These are phyloP conservation scores for Drechslerella dactyloides DNA, from an alignment of 2,329 filamentous ascomycete genomes.

Conservation along the genomic window DNA sequence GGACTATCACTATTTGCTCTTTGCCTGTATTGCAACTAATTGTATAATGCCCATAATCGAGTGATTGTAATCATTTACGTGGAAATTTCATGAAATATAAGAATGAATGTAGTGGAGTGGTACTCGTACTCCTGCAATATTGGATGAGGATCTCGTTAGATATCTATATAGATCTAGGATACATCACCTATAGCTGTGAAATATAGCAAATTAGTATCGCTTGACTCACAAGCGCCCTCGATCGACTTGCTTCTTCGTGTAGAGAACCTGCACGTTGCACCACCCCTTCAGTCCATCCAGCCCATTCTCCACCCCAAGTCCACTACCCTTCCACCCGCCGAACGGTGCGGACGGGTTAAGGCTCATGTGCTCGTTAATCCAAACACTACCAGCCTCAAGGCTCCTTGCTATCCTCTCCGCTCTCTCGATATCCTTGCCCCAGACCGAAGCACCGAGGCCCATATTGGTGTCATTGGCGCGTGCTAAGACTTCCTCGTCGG, in stretches of 20 bases:
- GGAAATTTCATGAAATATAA: no score
- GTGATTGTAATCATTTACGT: no score
- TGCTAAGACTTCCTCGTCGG: constrained; percentile 61
- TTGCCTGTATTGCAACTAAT: no score
- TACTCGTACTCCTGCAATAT: no score
- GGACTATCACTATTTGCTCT: no score
- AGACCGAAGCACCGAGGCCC: constrained; percentile 65
- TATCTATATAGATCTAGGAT: no score
- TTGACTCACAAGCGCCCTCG: no score
- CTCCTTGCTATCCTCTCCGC: constrained; percentile 61
- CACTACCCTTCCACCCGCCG: constrained; percentile 57
- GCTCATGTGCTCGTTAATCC: constrained; percentile 64
- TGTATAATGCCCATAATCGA: no score
- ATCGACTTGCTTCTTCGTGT: constrained; percentile 25
- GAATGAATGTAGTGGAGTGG: no score
- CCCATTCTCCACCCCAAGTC: constrained; percentile 56
- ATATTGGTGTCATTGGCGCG: constrained; percentile 62
- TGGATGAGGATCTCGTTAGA: no score
- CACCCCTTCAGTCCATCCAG: constrained; percentile 55
- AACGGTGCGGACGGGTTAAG: constrained; percentile 60
- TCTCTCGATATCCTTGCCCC: constrained; percentile 62
- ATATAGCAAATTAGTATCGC: no score
- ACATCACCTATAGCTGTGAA: no score
- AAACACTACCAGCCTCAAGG: constrained; percentile 65
- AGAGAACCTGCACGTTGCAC: constrained; percentile 53